Conservation (phyloP, 306 rosid species). For the Trichosanthes cucumerina region DNA sequence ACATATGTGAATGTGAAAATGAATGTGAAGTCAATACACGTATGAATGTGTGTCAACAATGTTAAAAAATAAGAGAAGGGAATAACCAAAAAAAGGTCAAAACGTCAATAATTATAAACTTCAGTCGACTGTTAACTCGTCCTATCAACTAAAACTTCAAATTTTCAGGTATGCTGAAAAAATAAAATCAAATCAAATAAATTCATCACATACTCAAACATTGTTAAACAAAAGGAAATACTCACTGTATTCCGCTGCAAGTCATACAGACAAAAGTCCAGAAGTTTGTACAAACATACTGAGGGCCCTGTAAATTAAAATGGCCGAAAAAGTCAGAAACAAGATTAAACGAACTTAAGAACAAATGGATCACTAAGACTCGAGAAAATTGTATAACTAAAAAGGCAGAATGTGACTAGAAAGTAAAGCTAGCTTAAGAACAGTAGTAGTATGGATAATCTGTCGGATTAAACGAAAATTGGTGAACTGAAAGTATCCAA, state of each 20-base stretch:
- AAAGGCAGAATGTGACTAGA: background rate
- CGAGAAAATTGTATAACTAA: background rate
- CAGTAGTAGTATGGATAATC: background rate
- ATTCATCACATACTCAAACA: background rate
- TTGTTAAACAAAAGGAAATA: background rate
- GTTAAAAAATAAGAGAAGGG: background rate
- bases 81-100: background rate
- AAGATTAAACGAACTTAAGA: background rate
- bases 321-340: background rate
- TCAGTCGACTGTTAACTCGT: no score
- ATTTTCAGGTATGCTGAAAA: background rate
- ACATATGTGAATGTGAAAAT: background rate
- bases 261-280: constrained; percentile 65
- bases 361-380: background rate
- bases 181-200: background rate
- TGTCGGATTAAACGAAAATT: background rate
- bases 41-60: background rate
- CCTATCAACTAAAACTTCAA: background rate
- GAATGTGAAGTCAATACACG: background rate
- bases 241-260: constrained; percentile 94
- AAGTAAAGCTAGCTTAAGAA: background rate
- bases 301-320: constrained; percentile 55
- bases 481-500: background rate
- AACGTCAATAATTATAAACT: background rate
- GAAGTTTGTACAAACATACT: constrained; percentile 68